A percentile compares a stretch with the other conserved stretches of the same genome.
Conservation (phyloP, 2,329 filamentous ascomycete genomes). For the Colletotrichum spinosum region DNA sequence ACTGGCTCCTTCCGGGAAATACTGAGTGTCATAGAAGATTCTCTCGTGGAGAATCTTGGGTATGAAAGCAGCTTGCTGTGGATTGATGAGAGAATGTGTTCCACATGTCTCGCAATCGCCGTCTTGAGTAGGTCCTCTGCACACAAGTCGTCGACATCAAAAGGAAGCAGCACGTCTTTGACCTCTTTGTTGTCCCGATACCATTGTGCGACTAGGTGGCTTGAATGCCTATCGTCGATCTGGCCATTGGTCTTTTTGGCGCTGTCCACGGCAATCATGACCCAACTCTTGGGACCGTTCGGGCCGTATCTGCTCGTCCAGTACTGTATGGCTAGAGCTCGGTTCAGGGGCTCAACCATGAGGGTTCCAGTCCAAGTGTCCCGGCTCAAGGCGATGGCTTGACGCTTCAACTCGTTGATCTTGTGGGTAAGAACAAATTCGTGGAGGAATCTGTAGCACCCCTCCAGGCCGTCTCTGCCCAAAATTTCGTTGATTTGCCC, state of each 20-base stretch:
- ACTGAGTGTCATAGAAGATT: constrained; percentile 68
- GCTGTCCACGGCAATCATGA: constrained; percentile 85
- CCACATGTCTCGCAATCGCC: constrained; percentile 81
- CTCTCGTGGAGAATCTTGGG: constrained; percentile 70
- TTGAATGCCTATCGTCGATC: constrained; percentile 58
- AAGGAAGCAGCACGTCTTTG: constrained; percentile 71
- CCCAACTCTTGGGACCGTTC: constrained; percentile 83
- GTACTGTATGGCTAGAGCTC: constrained; percentile 89
- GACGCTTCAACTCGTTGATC: constrained; percentile 82
- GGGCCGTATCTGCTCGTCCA: constrained; percentile 75
- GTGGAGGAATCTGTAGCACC: constrained; percentile 89
- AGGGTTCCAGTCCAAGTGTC: constrained; percentile 83
- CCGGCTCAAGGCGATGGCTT: constrained; percentile 77
- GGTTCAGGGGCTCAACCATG: constrained; percentile 81
- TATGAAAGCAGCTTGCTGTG: constrained; percentile 69
- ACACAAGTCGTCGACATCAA: constrained; percentile 77
- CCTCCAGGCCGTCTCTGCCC: constrained; percentile 75
- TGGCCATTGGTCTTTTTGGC: constrained; percentile 61
- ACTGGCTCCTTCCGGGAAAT: constrained; percentile 72
- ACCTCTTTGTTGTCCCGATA: constrained; percentile 85
- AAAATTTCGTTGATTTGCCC: constrained; percentile 78
- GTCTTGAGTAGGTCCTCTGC: constrained; percentile 79
- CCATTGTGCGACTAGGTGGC: constrained; percentile 78
- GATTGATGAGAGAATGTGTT: constrained; percentile 76
- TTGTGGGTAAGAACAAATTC: constrained; percentile 92